Conservation (phyloP, 2,329 filamentous ascomycete genomes). For the Fusarium albosuccineum region DNA sequence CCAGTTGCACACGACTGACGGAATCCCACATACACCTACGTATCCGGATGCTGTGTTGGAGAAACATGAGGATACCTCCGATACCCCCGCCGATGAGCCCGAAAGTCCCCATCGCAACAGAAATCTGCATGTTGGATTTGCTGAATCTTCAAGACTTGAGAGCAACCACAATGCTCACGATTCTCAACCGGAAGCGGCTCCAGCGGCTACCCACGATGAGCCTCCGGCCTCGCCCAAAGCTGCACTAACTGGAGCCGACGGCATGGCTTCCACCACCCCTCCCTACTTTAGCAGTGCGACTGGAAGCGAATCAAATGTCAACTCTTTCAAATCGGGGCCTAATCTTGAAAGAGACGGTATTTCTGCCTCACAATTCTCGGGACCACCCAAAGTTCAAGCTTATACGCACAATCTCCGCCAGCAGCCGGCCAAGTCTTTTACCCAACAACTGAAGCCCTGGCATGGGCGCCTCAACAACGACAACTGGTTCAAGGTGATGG, state of each 20-base stretch:
- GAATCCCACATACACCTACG: slow-evolving; percentile 12
- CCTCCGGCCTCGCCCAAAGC: slow-evolving; percentile 14
- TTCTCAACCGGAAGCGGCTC: background rate
- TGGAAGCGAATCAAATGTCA: slow-evolving; percentile 41
- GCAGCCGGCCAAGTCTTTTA: slow-evolving; percentile 77
- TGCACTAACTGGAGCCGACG: background rate
- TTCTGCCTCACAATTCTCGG: slow-evolving; percentile 52
- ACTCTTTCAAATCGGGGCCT: slow-evolving; percentile 43
- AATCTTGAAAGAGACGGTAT: slow-evolving; percentile 60
- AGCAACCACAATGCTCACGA: background rate
- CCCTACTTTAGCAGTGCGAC: slow-evolving; percentile 15
- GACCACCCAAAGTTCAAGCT: slow-evolving; percentile 53
- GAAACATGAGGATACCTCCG: slow-evolving; percentile 51
- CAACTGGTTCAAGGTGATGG: slow-evolving; percentile 81
- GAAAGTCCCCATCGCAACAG: slow-evolving; percentile 38
- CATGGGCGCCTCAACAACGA: slow-evolving; percentile 84
- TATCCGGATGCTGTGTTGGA: slow-evolving; percentile 31
- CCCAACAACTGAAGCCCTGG: slow-evolving; percentile 80
- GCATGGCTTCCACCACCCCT: background rate
- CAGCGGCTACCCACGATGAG: background rate
- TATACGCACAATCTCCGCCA: slow-evolving; percentile 81
- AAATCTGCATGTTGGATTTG: slow-evolving; percentile 70
- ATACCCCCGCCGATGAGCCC: slow-evolving; percentile 14
- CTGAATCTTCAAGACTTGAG: slow-evolving; percentile 41
- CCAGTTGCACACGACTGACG: slow-evolving; percentile 10